Evolutionary conservation across 73 alveolate species (phyloP), one percentile per base, ranked within the genome.

Genomic region (Paramecium bursaria): DNA sequence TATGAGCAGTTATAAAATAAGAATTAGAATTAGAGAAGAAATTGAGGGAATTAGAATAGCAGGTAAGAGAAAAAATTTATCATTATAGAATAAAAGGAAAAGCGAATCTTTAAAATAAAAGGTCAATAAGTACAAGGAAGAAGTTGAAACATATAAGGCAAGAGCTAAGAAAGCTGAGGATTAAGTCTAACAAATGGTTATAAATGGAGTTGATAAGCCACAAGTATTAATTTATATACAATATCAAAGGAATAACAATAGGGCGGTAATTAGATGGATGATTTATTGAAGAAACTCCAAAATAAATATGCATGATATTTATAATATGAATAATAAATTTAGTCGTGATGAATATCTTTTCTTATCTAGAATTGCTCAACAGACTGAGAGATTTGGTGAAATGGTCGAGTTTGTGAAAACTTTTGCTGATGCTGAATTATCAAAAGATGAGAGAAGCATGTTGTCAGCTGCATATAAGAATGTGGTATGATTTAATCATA

Each of bases 381-480:
- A 93, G 50, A 77, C 94, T 61, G 96, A 93, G 29, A 74, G 98
- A 75, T 93, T 88, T 74, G 94, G 91, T 53, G 98, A 92, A 30
- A 92, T 92, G 98, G 95, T 92, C 22, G 93, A 86, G 49, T 92
- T 75, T 42, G 91, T 92, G 4, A 79, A 91, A 25, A 92, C 80
- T 49, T 87, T 92, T 75, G 87, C 90, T 13, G 86, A 25, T 54
- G 80, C 29, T 35, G 93, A 94, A 53, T 76, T 94, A 14, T 75
- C 95, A 22, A 52, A 91, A 15, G 98, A 94, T 82, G 98, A 94
- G 87, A 88, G 98, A 55, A 91, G 91, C 54, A 91, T 92, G 1
- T 86, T 94, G 29, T 87, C 95, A 10, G 94, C 92, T 3, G 96
- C 98, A 17, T 94, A 90, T 91, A 94, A 94, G 75, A 94, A 93